Conservation (phyloP, 257 asterid genomes). For the Solanum infundibuliforme region DNA sequence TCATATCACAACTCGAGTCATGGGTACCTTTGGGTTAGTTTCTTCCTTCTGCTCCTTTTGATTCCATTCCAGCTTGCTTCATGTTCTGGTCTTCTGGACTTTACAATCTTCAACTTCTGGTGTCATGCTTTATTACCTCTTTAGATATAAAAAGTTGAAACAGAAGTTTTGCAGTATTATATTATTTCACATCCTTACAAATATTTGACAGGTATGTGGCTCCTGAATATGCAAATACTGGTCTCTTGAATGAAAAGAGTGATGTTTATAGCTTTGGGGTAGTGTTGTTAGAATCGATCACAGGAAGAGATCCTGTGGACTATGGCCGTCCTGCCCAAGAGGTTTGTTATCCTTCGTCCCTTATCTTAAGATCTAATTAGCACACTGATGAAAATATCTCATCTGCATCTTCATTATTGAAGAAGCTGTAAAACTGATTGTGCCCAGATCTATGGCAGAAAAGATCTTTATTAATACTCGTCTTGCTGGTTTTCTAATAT, state of each 20-base stretch:
- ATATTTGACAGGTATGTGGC: conserved; percentile 71
- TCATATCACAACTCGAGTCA: conserved; percentile 88
- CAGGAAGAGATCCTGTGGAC: conserved; percentile 97
- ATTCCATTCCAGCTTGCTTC: background rate
- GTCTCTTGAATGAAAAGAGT: conserved; percentile 88
- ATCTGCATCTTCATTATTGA: background rate
- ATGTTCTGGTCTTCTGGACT: background rate
- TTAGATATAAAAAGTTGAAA: background rate
- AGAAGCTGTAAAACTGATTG: background rate
- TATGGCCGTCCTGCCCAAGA: conserved; percentile 89
- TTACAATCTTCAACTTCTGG: background rate
- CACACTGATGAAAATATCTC: background rate
- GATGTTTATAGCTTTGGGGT: conserved; percentile 95
- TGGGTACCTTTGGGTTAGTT: conserved; percentile 96
- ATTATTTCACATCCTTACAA: background rate
- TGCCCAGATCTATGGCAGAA: background rate
- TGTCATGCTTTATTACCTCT: background rate
- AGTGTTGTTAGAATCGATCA: conserved; percentile 74
- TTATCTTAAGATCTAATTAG: background rate
- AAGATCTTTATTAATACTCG: background rate
- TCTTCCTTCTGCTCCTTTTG: background rate
- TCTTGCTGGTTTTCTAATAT: background rate
- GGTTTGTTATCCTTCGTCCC: conserved; percentile 25
- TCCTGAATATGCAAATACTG: conserved; percentile 94
- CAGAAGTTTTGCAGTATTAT: background rate